These are phyloP conservation scores for Diaporthe capsici DNA, from an alignment of 2,329 filamentous ascomycete species.

Conservation along the genomic window DNA sequence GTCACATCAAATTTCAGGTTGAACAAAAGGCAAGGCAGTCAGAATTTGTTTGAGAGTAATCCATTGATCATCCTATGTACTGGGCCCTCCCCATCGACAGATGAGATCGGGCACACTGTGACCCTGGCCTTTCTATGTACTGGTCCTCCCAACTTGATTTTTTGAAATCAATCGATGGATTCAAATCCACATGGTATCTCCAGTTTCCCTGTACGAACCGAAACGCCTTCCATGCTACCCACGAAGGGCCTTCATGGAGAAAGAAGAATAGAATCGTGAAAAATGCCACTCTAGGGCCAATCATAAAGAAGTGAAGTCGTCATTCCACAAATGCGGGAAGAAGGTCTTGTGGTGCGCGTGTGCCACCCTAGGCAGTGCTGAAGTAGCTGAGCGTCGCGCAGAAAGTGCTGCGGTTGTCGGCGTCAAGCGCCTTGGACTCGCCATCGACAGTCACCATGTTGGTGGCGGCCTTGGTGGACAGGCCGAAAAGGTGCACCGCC, in stretches of 20 bases:
- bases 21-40: background rate
- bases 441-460: conserved; percentile 81
- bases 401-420: conserved; percentile 76
- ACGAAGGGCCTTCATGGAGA: conserved; percentile 34
- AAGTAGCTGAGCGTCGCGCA: conserved; percentile 73
- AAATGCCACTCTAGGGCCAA: conserved; percentile 28
- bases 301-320: conserved; percentile 39
- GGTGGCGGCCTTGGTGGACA: conserved; percentile 81
- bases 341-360: background rate
- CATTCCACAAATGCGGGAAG: background rate
- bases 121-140: conserved; percentile 11
- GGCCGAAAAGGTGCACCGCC: conserved; percentile 73
- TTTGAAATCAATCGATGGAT: conserved; percentile 21
- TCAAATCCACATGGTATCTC: conserved; percentile 37
- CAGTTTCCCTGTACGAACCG: conserved; percentile 30
- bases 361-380: conserved; percentile 44
- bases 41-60: background rate
- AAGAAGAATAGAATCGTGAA: conserved; percentile 41
- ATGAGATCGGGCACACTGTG: background rate
- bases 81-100: conserved; percentile 8
- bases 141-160: conserved; percentile 4
- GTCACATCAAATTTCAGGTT: background rate
- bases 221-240: conserved; percentile 38
- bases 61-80: conserved; percentile 35
- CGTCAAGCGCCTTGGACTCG: conserved; percentile 64